phyloP scores from a whole-genome alignment of 2,329 filamentous ascomycete species.

The Celoporthe dispersa region DNA sequence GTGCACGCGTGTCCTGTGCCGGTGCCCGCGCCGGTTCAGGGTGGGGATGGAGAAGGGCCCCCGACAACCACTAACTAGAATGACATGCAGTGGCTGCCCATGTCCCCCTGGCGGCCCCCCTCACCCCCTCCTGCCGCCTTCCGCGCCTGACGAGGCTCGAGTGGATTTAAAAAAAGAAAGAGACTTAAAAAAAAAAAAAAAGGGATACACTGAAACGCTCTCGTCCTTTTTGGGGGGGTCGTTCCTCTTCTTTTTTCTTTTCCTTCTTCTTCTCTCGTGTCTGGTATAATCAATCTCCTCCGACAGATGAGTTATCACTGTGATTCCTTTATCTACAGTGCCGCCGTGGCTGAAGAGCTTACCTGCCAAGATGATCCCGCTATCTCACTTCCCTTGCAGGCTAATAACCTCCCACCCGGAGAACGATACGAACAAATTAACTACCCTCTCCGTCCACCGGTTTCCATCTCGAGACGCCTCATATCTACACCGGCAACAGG shows the following conservation, averaged over 20 bases:
- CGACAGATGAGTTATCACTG: background rate
- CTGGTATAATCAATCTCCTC: background rate
- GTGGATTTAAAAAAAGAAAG: background rate
- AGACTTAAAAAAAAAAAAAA: background rate
- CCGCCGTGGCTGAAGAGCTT: background rate
- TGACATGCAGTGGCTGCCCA: constrained; percentile 13
- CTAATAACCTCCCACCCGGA: background rate
- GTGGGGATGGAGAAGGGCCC: background rate
- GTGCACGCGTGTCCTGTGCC: background rate
- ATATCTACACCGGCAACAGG: background rate
- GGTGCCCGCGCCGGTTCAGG: constrained; percentile 2
- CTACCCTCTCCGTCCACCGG: background rate
- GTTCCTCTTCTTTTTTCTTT: background rate
- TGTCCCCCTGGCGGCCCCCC: background rate
- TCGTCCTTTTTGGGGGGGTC: background rate
- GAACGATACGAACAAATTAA: background rate
- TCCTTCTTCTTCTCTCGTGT: background rate
- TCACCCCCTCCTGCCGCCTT: background rate
- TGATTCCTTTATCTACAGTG: background rate
- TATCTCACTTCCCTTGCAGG: background rate
- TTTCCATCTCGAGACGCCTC: background rate
- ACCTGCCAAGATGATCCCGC: background rate
- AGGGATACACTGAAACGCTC: background rate
- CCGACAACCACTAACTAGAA: constrained; percentile 8
- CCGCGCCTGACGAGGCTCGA: background rate